Evolutionary conservation across 2,329 filamentous ascomycete species (phyloP).

Genomic region (Lasiodiplodia gonubiensis): DNA sequence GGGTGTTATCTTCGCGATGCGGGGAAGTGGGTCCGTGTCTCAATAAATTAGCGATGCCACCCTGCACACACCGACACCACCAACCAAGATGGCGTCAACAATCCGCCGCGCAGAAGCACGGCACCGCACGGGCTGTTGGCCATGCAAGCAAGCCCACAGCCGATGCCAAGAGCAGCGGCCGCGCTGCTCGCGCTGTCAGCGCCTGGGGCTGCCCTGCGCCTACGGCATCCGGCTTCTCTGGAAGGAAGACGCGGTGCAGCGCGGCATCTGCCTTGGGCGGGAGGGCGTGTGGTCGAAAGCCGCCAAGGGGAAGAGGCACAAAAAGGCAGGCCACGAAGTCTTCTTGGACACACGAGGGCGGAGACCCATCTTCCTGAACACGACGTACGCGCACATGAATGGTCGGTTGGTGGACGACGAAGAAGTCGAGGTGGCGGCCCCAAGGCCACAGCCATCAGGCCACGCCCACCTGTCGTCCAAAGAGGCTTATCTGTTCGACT

Average conservation of each 20-base stretch:
- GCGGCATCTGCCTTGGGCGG: conserved; percentile 31
- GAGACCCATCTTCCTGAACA: conserved; percentile 36
- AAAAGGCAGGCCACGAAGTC: conserved; percentile 22
- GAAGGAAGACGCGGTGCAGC: conserved; percentile 41
- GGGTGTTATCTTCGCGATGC: not conserved
- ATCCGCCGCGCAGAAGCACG: not conserved
- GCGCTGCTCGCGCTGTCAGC: conserved; percentile 37
- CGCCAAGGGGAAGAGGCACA: not conserved
- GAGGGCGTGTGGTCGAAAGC: conserved; percentile 30
- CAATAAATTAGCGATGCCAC: not conserved
- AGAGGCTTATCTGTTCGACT: conserved; percentile 32
- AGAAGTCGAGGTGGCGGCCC: not conserved
- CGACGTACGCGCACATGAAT: conserved; percentile 34
- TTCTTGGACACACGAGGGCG: conserved; percentile 38
- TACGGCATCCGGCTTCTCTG: conserved; percentile 37
- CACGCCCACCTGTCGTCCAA: not conserved
- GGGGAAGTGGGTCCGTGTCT: conserved; percentile 11
- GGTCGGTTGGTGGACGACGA: not conserved
- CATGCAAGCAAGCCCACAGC: conserved; percentile 39
- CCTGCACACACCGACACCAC: not conserved
- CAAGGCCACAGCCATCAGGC: not conserved
- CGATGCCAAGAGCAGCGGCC: conserved; percentile 42
- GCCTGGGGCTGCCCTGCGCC: conserved; percentile 36
- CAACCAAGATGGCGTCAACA: not conserved
- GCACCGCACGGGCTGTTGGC: conserved; percentile 30